phyloP scores from a whole-genome alignment of 2,329 filamentous ascomycete species.

The Aspergillus sclerotialis region DNA sequence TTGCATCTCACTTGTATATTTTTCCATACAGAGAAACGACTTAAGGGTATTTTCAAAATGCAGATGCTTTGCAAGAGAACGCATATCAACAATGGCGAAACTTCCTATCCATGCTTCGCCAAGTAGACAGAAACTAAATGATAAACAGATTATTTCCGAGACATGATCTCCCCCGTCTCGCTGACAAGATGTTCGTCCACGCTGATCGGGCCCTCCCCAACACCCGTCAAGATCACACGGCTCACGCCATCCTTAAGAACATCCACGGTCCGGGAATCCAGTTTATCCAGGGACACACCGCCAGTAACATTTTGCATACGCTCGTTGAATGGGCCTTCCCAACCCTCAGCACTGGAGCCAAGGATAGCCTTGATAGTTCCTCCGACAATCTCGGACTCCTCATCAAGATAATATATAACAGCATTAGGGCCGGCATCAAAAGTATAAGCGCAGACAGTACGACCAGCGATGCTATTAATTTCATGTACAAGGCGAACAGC shows the following conservation, averaged over 20 bases:
- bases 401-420: slow-evolving; percentile 87
- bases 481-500: slow-evolving; percentile 83
- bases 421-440: slow-evolving; percentile 97
- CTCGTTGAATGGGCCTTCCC: slow-evolving; percentile 53
- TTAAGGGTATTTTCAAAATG: no score
- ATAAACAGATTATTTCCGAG: no score
- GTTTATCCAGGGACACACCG: slow-evolving; percentile 56
- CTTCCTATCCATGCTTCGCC: no score
- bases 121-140: no score
- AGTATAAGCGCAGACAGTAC: slow-evolving; percentile 83
- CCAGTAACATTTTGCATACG: slow-evolving; percentile 45
- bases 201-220: slow-evolving; percentile 81
- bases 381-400: slow-evolving; percentile 65
- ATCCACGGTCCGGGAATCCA: slow-evolving; percentile 47
- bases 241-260: slow-evolving; percentile 72
- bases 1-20: no score
- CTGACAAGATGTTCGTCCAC: slow-evolving; percentile 70
- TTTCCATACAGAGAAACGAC: no score
- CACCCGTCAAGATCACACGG: slow-evolving; percentile 82
- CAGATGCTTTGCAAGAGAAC: no score
- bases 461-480: slow-evolving; percentile 74
- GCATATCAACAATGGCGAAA: no score
- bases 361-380: slow-evolving; percentile 70
- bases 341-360: slow-evolving; percentile 52
- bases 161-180: slow-evolving; percentile 51